Conservation (phyloP, 2,329 filamentous ascomycete genomes). For the Didymella pinodella region DNA sequence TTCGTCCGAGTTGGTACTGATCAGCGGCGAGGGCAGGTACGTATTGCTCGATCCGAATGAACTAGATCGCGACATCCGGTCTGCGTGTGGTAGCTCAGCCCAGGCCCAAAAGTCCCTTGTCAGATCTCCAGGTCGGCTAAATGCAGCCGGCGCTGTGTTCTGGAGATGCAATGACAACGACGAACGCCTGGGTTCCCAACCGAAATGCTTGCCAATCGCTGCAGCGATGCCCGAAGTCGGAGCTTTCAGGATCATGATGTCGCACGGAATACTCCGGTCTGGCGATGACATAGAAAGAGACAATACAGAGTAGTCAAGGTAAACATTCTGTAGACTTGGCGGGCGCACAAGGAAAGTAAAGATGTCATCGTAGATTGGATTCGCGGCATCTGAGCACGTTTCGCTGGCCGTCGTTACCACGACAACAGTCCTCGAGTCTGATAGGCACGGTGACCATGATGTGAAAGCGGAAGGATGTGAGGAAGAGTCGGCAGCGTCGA, state of each 20-base stretch:
- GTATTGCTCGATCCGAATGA: constrained; percentile 12
- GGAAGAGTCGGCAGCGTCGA: constrained; percentile 34
- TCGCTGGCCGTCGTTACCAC: constrained; percentile 37
- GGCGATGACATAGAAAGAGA: constrained; percentile 31
- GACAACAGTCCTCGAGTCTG: constrained; percentile 26
- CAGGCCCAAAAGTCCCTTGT: constrained; percentile 42
- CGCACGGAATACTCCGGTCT: constrained; percentile 32
- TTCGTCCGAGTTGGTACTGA: constrained; percentile 36
- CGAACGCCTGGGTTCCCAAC: constrained; percentile 41
- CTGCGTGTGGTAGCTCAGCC: constrained; percentile 32
- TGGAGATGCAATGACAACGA: constrained; percentile 32
- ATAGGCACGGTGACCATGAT: constrained; percentile 38
- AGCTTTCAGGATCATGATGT: constrained; percentile 35
- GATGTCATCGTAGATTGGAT: constrained; percentile 34
- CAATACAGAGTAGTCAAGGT: constrained; percentile 34
- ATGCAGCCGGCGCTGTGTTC: constrained; percentile 26
- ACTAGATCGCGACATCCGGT: constrained; percentile 11
- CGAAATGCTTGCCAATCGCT: constrained; percentile 41
- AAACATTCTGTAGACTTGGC: constrained; percentile 36
- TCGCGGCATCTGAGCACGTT: constrained; percentile 25
- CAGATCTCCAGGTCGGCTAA: constrained; percentile 39
- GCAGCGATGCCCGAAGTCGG: constrained; percentile 33
- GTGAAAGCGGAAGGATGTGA: constrained; percentile 39
- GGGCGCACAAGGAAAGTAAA: constrained; percentile 21
- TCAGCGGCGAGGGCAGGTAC: constrained; percentile 2